Evolutionary conservation across 257 asterid genomes (phyloP), one percentile per base, ranked within the genome.

Genomic region (Thymus quinquecostatus): DNA sequence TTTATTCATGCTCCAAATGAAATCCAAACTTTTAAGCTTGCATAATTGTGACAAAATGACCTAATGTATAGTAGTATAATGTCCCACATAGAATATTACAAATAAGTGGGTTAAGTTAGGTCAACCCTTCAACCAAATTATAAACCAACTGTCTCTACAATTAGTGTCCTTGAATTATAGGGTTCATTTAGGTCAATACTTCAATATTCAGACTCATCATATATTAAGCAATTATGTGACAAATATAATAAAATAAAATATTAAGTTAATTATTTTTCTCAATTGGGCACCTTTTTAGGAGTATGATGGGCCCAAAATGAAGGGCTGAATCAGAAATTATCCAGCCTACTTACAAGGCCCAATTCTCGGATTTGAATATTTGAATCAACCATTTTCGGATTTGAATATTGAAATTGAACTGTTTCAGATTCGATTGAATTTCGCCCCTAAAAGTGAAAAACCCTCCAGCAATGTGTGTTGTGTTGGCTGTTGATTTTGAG

Each of bases 31-130:
- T 12, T 13, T n/a, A 50, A 50, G 56, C n/a, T 13, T 2, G 5
- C 50, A 10, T 45, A 2, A 36, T 36, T 36, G 40, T 36, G 40
- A 36, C 21, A 36, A 36, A 36, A 36, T 36, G 40, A 36, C 5
- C 3, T 36, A 36, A 36, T 36, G 40, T 36, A 2, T 36, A 2
- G 3, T 36, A 36, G 3, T 36, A 36, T 36, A 36, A 36, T 2
- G 40, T 36, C 40, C 5, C 40, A 36, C 4, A 36, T 1, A 54
- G 33, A 54, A 40, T 21, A 3, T 49, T 47, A 51, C 73, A 79
- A 58, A 70, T 9, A 70, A 75, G 76, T 71, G 11, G 79, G 79
- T 80, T 76, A 76, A 10, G 77, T 80, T 80, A 68, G 84, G 79
- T 76, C 74, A 80, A 76, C 79, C 63, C 64, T 58, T 76, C 45